These are phyloP conservation scores for Croton setiger DNA, from an alignment of 441 rosid species.

Conservation along the genomic window DNA sequence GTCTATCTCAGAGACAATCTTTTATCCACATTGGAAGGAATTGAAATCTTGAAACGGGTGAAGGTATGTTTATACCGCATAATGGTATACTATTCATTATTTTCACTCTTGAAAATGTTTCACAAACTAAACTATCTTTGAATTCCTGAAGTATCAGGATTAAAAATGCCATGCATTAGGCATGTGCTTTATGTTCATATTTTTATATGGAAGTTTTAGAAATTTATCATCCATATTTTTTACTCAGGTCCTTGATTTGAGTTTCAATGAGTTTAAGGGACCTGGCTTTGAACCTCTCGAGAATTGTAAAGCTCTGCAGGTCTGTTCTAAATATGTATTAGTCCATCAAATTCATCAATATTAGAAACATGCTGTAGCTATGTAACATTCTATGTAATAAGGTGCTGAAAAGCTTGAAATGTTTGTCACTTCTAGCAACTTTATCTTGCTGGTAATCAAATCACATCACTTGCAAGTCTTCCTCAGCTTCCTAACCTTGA, in stretches of 20 bases:
- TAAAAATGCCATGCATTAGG: not conserved
- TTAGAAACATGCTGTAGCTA: constrained; percentile 3
- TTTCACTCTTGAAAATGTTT: not conserved
- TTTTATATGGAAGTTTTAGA: constrained; percentile 6
- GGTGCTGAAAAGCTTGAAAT: constrained; percentile 20
- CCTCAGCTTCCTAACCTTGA: constrained; percentile 97
- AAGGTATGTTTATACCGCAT: constrained; percentile 57
- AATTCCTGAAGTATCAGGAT: not conserved
- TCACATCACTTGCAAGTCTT: constrained; percentile 90
- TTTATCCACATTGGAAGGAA: constrained; percentile 81
- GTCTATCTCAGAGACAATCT: constrained; percentile 98
- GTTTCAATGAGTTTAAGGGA: constrained; percentile 99
- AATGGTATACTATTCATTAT: constrained; percentile 5
- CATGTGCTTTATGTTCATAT: constrained; percentile 7
- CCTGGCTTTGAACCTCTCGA: constrained; percentile 98
- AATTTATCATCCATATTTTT: constrained; percentile 21
- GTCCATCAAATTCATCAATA: constrained; percentile 10
- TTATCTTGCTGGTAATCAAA: constrained; percentile 99
- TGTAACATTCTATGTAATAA: constrained; percentile 23
- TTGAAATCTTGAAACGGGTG: constrained; percentile 88
- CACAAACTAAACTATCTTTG: not conserved
- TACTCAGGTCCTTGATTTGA: constrained; percentile 96
- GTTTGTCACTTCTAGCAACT: constrained; percentile 67
- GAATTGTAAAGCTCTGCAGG: constrained; percentile 93
- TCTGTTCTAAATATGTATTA: constrained; percentile 36